Percentiles rank a stretch among this genome's conserved stretches.
These are phyloP conservation scores for Monosporozyma servazzii DNA, from an alignment of 805 yeast species.

Conservation along the genomic window DNA sequence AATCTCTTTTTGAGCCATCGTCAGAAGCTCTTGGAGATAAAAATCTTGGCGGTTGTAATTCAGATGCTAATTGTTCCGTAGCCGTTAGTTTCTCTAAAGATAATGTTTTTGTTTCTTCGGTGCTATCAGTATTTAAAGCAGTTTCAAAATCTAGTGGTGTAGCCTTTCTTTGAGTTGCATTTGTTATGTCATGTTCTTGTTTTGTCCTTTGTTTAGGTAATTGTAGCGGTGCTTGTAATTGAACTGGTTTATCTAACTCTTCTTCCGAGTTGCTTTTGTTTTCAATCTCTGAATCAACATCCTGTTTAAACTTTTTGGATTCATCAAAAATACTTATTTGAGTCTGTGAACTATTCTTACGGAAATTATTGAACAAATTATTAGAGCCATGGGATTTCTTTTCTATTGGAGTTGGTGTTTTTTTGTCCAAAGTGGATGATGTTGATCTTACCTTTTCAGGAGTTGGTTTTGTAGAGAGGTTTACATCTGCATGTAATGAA, in stretches of 20 bases:
- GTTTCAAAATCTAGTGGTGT: slow-evolving; percentile 24
- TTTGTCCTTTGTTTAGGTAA: slow-evolving; percentile 6
- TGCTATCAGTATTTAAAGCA: slow-evolving; percentile 1
- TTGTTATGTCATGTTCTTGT: not conserved
- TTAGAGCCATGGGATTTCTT: slow-evolving; percentile 25
- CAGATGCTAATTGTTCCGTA: not conserved
- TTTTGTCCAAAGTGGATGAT: not conserved
- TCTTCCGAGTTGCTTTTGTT: not conserved
- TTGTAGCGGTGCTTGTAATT: not conserved
- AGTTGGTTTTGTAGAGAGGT: not conserved
- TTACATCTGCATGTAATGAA: slow-evolving; percentile 11
- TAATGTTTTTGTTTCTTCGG: not conserved
- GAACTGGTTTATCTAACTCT: not conserved
- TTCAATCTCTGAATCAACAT: not conserved
- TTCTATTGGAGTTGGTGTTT: slow-evolving; percentile 6
- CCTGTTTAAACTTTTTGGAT: not conserved
- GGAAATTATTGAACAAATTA: slow-evolving; percentile 23
- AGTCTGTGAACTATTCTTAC: slow-evolving; percentile 1
- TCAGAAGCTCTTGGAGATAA: slow-evolving; percentile 4
- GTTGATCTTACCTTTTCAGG: not conserved
- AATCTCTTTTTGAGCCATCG: slow-evolving; percentile 21
- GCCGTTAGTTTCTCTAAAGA: not conserved
- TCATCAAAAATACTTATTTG: not conserved
- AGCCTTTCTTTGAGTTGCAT: slow-evolving; percentile 14
- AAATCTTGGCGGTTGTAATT: not conserved